phyloP scores from a whole-genome alignment of 208 protist species.

The Crithidia bombi region DNA sequence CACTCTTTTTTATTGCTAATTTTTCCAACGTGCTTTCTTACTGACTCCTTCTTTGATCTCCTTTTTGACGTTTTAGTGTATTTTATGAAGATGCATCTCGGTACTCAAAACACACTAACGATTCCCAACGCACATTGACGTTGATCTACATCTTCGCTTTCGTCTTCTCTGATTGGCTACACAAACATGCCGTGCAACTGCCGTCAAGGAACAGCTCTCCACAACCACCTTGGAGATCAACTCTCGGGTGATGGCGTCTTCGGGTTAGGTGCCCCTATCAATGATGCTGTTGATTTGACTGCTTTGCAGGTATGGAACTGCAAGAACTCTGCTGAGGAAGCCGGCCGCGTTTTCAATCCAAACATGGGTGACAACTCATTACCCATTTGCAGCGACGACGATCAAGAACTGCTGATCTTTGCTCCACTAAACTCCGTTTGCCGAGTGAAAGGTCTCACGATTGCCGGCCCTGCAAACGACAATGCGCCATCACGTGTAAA shows the following conservation, averaged over 20 bases:
- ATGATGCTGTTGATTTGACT: constrained; percentile 62
- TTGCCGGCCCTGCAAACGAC: constrained; percentile 59
- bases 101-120: no score
- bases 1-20: no score
- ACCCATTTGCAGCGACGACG: constrained; percentile 80
- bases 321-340: constrained; percentile 47
- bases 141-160: not conserved
- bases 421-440: constrained; percentile 71
- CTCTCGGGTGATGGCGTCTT: constrained; percentile 70
- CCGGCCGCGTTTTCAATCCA: constrained; percentile 60
- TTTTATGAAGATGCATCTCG: no score
- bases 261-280: constrained; percentile 69
- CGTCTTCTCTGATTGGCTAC: not conserved
- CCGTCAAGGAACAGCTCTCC: constrained; percentile 64
- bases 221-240: constrained; percentile 79
- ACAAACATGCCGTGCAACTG: constrained; percentile 86
- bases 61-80: no score
- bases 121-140: not conserved
- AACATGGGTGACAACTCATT: constrained; percentile 51
- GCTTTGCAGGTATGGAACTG: constrained; percentile 81
- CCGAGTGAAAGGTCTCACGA: constrained; percentile 65
- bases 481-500: constrained; percentile 73
- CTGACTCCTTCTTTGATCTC: no score
- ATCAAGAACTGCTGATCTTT: constrained; percentile 78
- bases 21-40: no score